Evolutionary conservation across 2,329 filamentous ascomycete species (phyloP), one percentile per base, ranked within the genome.

Genomic region (Botrytis cinerea): DNA sequence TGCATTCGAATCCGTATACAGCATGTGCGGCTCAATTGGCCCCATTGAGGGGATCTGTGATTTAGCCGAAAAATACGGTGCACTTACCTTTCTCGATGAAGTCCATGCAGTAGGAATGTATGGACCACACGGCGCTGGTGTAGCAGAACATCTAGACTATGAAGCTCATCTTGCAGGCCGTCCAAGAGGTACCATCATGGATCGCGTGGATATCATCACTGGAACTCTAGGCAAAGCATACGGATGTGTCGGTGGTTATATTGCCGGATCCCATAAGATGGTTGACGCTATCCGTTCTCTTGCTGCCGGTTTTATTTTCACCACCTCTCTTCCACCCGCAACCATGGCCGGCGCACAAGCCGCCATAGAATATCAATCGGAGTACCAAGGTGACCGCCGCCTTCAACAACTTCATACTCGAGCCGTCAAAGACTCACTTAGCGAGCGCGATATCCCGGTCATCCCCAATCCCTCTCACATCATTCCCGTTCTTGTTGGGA

Each of bases 31-130:
- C 76, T 97, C 94, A 25, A 93, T 99, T 81, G 96, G 94, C 0
- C 96, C 96, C 0, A 99, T 99, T 78, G 93, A 95, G 84, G 92
- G 92, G 81, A 98, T 99, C 75, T 98, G 95, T 82, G 94, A 99
- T 81, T 86, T 99, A 71, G 95, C 96, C 16, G 95, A 98, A 76
- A 98, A 97, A 86, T 99, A 99, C 82, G 96, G 96, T 74, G 96
- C 96, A 57, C 91, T 99, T 76, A 99, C 96, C 79, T 99, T 99
- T 83, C 87, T 98, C 81, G 96, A 99, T 82, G 96, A 99, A 89
- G 96, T 99, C 75, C 96, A 99, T 84, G 96, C 96, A 62, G 96
- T 99, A 35, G 96, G 96, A 81, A 98, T 99, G 96, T 99, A 99
- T 83, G 96, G 96, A 81, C 95, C 96, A 81, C 90, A 93, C 80